Evolutionary conservation across 2,329 filamentous ascomycete genomes (phyloP).

Genomic region (Paraphaeosphaeria sporulosa): DNA sequence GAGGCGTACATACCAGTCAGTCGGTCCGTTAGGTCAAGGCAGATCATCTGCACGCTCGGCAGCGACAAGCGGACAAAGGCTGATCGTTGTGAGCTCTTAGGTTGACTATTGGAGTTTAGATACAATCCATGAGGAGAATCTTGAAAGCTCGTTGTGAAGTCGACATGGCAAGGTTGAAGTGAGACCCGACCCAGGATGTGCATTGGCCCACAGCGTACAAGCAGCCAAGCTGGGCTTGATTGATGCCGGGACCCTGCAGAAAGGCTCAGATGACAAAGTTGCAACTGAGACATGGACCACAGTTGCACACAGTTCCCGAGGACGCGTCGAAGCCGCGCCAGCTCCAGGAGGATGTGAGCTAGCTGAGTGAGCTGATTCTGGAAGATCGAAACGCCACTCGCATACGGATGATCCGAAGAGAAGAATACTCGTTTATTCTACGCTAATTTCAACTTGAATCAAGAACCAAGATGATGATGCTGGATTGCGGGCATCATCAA

Average conservation of each 20-base stretch:
- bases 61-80: constrained; percentile 3
- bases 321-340: constrained; percentile 32
- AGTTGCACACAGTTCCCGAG: constrained; percentile 37
- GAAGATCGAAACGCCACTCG: constrained; percentile 1
- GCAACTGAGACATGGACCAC: constrained; percentile 42
- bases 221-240: constrained; percentile 23
- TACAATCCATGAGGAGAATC: background rate
- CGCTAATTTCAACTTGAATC: too few species aligned
- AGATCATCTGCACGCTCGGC: constrained; percentile 10
- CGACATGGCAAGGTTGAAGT: background rate
- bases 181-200: constrained; percentile 7
- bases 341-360: constrained; percentile 17
- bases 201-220: constrained; percentile 4
- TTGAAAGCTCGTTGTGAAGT: background rate
- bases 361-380: constrained; percentile 7
- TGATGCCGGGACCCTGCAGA: constrained; percentile 39
- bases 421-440: background rate
- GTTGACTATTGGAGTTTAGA: background rate
- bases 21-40: constrained; percentile 21
- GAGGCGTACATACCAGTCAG: constrained; percentile 18
- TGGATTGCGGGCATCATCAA: constrained; percentile 5
- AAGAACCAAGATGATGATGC: too few species aligned
- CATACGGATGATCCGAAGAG: background rate
- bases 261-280: constrained; percentile 42
- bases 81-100: background rate